Base-by-base conservation (phyloP, 208 protist species). In the Tritrichomonas musculus region DNA sequence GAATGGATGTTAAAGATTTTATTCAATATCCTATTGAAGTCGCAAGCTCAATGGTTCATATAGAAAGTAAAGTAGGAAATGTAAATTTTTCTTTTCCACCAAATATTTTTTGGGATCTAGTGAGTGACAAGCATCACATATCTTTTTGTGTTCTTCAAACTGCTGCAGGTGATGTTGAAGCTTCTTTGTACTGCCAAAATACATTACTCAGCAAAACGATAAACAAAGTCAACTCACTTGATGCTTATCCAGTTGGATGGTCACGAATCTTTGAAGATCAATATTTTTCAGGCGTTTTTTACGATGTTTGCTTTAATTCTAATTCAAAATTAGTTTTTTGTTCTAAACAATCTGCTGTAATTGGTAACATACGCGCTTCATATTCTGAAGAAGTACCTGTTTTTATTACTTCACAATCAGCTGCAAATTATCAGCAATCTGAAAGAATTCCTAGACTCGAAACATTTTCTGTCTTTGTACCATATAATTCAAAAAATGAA, bases 141-240 rank as follows among this genome's bases (percentile, higher is more conserved):
- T 88, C 77, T 33, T 88, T 88, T 88, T 88, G 77, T 50, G 27
- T 39, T 39, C 30, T 88, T 36, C 77, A 88, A 88, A 39, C 77
- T 44, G 77, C 57, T 53, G 47, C 47, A 39, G 77, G 77, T 57
- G n/a, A n/a, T 22, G n/a, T 47, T 33, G 57, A 53, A 39, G 41
- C 47, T 22, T 53, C 41, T 5, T 44, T 88, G 39, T 88, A 88
- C n/a, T 88, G 77, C n/a, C 77, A 88, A 14, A 88, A 88, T 14
- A 11, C 53, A 22, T 47, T 33, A 9, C 41, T 88, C 30, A 20
- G 27, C 0, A 27, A 25, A 88, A 33, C 27, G 14, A n/a, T 33
- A 17, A 47, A 20, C 25, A 57, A 53, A 30, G 39, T 57, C 17
- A 14, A 20, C 9, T n/a, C 27, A 27, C 27, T 88, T 39, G 44